Evolutionary conservation across 305 asterid species (phyloP).

Genomic region (Solanum hybrid): DNA sequence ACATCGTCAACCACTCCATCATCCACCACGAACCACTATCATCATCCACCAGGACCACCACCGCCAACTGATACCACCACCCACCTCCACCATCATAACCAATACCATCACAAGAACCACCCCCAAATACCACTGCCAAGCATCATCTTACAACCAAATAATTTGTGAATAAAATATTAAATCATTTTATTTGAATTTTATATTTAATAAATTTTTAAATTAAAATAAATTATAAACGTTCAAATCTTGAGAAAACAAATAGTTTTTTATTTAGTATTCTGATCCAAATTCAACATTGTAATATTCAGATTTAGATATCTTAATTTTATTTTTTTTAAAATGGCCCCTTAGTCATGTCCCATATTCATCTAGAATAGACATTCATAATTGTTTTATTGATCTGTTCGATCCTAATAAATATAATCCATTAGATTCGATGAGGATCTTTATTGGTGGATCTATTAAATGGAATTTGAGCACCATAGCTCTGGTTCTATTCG

Average conservation of each 20-base stretch:
- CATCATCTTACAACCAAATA: not conserved
- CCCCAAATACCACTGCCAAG: not conserved
- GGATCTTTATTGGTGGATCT: not conserved
- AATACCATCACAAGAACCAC: not conserved
- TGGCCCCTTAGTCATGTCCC: not conserved
- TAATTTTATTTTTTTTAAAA: not conserved
- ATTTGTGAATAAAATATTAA: not conserved
- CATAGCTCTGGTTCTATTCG: not conserved
- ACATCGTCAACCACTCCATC: not conserved
- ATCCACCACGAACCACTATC: not conserved
- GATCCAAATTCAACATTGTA: not conserved
- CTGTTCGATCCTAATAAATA: not conserved
- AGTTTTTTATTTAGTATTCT: not conserved
- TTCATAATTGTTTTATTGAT: not conserved
- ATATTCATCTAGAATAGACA: not conserved
- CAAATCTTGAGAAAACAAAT: not conserved
- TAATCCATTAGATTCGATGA: not conserved
- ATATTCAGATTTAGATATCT: not conserved
- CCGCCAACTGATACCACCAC: not conserved
- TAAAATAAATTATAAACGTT: not conserved
- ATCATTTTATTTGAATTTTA: not conserved
- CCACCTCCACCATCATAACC: not conserved
- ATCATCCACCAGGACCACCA: not conserved
- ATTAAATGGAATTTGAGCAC: not conserved
- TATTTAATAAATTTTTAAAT: not conserved